These are phyloP conservation scores for Colletotrichum australisinense DNA, from an alignment of 2,329 filamentous ascomycete species.

Conservation along the genomic window DNA sequence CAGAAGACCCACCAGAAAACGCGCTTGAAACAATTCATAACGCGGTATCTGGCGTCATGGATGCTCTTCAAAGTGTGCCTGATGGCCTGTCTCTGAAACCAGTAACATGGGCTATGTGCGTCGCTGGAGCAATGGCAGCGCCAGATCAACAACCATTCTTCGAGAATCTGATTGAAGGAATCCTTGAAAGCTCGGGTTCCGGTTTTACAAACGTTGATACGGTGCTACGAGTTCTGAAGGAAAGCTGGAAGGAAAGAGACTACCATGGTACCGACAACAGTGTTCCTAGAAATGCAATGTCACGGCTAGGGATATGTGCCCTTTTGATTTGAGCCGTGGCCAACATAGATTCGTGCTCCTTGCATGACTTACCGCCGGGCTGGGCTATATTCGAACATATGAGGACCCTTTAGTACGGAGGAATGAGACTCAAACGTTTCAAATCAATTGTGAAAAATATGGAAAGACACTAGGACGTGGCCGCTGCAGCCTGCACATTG, in stretches of 20 bases:
- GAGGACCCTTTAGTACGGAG: no score
- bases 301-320: constrained; percentile 10
- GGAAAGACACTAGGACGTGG: no score
- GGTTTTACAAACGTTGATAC: constrained; percentile 29
- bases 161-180: constrained; percentile 2
- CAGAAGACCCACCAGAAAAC: not conserved
- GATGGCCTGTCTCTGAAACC: constrained; percentile 5
- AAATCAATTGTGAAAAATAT: not conserved
- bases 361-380: no score
- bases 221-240: constrained; percentile 5
- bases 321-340: constrained; percentile 3
- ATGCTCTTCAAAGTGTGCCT: constrained; percentile 5
- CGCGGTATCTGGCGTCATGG: constrained; percentile 9
- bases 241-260: constrained; percentile 8
- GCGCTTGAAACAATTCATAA: not conserved
- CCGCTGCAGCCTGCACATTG: no score
- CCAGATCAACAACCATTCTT: constrained; percentile 17
- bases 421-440: not conserved
- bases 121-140: constrained; percentile 22
- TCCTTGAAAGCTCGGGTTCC: constrained; percentile 6
- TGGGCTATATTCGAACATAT: no score
- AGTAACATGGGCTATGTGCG: constrained; percentile 24
- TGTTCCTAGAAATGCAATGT: constrained; percentile 9
- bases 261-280: not conserved
- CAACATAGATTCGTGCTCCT: not conserved